These are phyloP conservation scores for Aspergillus ruber DNA, from an alignment of 2,329 filamentous ascomycete genomes.

Conservation along the genomic window DNA sequence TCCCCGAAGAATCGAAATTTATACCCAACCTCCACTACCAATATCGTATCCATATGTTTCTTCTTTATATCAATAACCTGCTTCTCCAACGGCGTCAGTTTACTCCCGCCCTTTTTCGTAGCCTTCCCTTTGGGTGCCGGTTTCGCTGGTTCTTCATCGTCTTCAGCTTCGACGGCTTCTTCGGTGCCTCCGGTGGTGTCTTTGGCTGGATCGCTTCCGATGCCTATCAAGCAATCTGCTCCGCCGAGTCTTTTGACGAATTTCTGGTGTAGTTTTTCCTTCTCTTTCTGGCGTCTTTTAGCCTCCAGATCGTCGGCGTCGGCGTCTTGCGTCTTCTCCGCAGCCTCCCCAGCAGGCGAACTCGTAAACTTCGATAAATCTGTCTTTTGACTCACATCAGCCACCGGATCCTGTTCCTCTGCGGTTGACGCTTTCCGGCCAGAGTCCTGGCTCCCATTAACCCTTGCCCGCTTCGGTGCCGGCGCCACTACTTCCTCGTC, in stretches of 20 bases:
- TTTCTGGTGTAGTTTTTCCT: constrained; percentile 67
- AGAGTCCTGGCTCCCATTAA: constrained; percentile 12
- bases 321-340: constrained; percentile 26
- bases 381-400: constrained; percentile 40
- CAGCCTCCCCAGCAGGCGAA: constrained; percentile 37
- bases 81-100: constrained; percentile 89
- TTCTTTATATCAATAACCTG: constrained; percentile 92
- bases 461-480: constrained; percentile 35
- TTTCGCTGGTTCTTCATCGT: constrained; percentile 45
- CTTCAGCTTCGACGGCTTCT: constrained; percentile 54
- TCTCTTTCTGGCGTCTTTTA: constrained; percentile 51
- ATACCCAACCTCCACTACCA: constrained; percentile 94
- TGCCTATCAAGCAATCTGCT: constrained; percentile 68
- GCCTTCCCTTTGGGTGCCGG: constrained; percentile 38
- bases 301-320: neutral
- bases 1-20: constrained; percentile 98
- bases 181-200: constrained; percentile 48
- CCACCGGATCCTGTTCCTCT: constrained; percentile 12
- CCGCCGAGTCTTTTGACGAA: constrained; percentile 89
- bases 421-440: neutral
- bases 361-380: constrained; percentile 55
- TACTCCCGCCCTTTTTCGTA: constrained; percentile 67
- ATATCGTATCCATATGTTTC: constrained; percentile 78
- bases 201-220: constrained; percentile 55
- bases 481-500: constrained; percentile 36